phyloP scores from a whole-genome alignment of 306 rosid genomes.

The Inga leiocalycina region DNA sequence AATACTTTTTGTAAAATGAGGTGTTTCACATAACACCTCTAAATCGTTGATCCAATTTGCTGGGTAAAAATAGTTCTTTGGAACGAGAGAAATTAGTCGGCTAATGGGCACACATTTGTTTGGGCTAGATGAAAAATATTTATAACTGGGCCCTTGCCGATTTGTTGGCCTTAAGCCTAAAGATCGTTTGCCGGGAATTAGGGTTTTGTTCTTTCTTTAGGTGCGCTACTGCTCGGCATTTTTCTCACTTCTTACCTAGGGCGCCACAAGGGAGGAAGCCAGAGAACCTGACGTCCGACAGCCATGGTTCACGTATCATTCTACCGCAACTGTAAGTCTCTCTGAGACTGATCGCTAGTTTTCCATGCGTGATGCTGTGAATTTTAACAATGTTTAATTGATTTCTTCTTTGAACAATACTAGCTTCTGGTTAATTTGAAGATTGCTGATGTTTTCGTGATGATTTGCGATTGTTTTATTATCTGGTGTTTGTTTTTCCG shows the following conservation, averaged over 20 bases:
- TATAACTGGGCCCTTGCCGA: too few species aligned
- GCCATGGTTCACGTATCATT: constrained; percentile 65
- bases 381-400: neutral
- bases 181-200: neutral
- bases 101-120: neutral
- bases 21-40: neutral
- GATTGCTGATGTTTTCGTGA: neutral
- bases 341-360: neutral
- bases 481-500: neutral
- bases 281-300: constrained; percentile 10
- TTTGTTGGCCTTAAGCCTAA: neutral
- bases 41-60: neutral
- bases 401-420: neutral
- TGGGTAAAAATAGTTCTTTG: too few species aligned
- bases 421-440: neutral
- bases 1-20: too few species aligned
- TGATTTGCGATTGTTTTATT: neutral
- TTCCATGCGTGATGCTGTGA: neutral
- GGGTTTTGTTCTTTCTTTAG: neutral
- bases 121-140: neutral
- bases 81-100: too few species aligned
- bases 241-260: neutral
- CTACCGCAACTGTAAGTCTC: constrained; percentile 55
- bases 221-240: neutral
- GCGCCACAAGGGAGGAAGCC: neutral